phyloP scores from a whole-genome alignment of 495 filamentous ascomycete species.

The Evansstolkia leycettana region DNA sequence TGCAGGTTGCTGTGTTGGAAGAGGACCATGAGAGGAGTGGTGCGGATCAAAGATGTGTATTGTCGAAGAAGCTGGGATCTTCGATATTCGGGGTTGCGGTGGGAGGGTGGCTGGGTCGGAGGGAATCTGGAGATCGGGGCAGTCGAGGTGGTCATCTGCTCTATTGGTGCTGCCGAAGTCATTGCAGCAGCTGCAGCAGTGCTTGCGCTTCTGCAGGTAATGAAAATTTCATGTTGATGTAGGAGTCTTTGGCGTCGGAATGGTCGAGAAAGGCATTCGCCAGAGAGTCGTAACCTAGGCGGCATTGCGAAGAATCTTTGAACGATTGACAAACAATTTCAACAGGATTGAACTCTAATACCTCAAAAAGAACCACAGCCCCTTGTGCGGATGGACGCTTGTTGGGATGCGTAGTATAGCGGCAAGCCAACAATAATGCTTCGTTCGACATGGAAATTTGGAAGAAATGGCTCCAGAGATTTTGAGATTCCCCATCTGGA shows the following conservation, averaged over 20 bases:
- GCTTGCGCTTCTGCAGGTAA: conserved; percentile 19
- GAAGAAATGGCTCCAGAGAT: conserved; percentile 10
- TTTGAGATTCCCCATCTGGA: conserved; percentile 8
- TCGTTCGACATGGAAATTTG: conserved; percentile 2
- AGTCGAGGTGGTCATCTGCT: conserved; percentile 40
- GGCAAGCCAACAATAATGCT: background rate
- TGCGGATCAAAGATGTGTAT: conserved; percentile 87
- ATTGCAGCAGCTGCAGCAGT: conserved; percentile 29
- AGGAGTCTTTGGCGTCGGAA: conserved; percentile 21
- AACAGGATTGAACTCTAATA: too few species aligned
- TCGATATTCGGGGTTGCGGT: conserved; percentile 72
- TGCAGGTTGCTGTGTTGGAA: conserved; percentile 97
- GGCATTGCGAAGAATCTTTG: conserved; percentile 28
- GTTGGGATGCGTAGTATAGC: too few species aligned
- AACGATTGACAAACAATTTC: too few species aligned
- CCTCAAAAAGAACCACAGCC: too few species aligned
- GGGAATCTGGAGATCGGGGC: conserved; percentile 45
- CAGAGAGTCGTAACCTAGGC: conserved; percentile 29
- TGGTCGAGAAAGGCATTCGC: conserved; percentile 14
- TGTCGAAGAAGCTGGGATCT: conserved; percentile 90
- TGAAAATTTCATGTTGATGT: conserved; percentile 24
- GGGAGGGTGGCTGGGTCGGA: conserved; percentile 73
- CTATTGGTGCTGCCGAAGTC: conserved; percentile 36
- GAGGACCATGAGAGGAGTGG: conserved; percentile 75
- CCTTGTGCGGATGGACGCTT: too few species aligned